Evolutionary conservation across 2,329 filamentous ascomycete species (phyloP).

Genomic region (Colletotrichum scovillei): DNA sequence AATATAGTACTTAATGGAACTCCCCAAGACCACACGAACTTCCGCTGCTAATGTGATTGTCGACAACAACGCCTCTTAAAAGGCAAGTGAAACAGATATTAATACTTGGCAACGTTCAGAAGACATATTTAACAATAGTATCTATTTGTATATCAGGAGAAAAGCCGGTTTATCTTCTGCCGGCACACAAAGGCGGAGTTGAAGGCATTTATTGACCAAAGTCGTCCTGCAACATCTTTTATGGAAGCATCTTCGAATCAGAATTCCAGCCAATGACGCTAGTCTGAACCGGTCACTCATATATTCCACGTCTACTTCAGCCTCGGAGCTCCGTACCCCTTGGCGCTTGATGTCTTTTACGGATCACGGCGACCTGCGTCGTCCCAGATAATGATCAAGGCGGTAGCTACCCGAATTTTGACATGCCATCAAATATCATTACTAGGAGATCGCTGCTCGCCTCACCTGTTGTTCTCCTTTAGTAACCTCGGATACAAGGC

Average conservation of each 20-base stretch:
- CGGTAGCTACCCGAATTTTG: no score
- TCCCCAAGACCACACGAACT: no score
- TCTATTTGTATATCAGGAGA: no score
- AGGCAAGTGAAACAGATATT: no score
- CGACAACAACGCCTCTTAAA: no score
- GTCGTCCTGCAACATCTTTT: neutral
- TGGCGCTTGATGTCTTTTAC: neutral
- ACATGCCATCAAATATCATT: no score
- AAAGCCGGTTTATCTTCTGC: no score
- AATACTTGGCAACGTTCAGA: neutral
- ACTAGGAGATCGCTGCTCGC: neutral
- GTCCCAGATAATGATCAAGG: neutral
- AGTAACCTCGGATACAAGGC: no score
- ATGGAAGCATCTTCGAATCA: neutral
- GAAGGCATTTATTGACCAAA: neutral
- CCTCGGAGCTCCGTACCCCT: no score
- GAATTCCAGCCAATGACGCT: neutral
- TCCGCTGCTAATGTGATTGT: no score
- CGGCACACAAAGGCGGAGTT: neutral
- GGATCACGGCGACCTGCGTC: neutral
- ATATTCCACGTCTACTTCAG: neutral
- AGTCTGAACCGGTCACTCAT: neutral
- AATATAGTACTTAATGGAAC: no score
- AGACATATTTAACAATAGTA: neutral
- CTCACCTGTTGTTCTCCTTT: no score